Conservation (phyloP, 1,284 basidiomycete genomes). For the Agroathelia rolfsii region DNA sequence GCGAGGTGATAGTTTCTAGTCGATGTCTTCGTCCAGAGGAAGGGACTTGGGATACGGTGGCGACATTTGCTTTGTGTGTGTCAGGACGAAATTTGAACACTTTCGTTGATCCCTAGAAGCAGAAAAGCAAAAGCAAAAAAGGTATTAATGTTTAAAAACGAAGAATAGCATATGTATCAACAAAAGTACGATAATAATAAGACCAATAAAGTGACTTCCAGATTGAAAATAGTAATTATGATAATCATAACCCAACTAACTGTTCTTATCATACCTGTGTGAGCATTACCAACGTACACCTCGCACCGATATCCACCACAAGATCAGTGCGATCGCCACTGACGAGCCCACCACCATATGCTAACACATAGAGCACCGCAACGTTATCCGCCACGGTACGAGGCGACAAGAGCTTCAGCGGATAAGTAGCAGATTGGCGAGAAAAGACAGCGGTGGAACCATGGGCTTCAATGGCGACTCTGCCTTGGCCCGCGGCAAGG, state of each 20-base stretch:
- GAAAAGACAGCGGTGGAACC: constrained; percentile 56
- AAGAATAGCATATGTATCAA: no score
- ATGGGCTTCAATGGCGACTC: constrained; percentile 41
- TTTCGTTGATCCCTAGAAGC: constrained; percentile 90
- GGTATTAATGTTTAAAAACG: no score
- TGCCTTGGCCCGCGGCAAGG: constrained; percentile 41
- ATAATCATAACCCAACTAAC: no score
- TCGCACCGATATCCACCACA: constrained; percentile 47
- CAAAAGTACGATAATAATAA: no score
- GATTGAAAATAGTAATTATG: no score
- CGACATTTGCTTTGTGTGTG: no score
- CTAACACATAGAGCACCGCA: constrained; percentile 72
- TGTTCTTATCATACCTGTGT: constrained; percentile 70
- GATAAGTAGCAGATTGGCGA: constrained; percentile 76
- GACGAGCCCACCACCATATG: constrained; percentile 91
- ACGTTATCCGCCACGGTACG: constrained; percentile 35
- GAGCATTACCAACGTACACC: constrained; percentile 55
- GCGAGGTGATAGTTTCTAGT: constrained; percentile 28
- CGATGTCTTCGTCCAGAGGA: no score
- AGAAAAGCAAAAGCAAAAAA: no score
- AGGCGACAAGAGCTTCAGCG: constrained; percentile 84
- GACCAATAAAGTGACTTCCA: no score
- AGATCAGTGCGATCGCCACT: constrained; percentile 75
- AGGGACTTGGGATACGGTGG: no score
- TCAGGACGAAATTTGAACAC: constrained; percentile 72